phyloP scores from a whole-genome alignment of 192 early-diverging fungal genomes.

The Geranomyces michiganensis region DNA sequence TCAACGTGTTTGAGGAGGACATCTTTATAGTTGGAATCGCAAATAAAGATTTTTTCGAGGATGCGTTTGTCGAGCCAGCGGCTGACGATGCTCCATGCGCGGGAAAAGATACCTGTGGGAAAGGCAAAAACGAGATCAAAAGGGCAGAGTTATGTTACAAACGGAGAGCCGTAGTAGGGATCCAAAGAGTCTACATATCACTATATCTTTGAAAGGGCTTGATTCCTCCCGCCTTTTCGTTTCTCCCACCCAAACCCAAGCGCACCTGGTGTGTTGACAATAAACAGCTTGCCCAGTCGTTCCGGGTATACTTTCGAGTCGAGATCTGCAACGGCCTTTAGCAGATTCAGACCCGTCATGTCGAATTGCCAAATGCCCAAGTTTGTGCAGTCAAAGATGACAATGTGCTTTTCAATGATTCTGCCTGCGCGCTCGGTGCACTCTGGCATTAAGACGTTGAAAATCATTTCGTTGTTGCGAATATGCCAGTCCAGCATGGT shows the following conservation, averaged over 20 bases:
- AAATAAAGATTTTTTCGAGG: conserved; percentile 42
- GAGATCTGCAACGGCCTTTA: conserved; percentile 34
- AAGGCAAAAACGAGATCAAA: too few species aligned
- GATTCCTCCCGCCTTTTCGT: too few species aligned
- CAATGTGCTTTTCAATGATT: conserved; percentile 39
- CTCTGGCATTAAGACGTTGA: conserved; percentile 42
- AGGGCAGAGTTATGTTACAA: not conserved
- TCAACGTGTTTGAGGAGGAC: conserved; percentile 43
- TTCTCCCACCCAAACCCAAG: too few species aligned
- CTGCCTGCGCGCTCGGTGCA: conserved; percentile 26
- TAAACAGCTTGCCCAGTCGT: conserved; percentile 38
- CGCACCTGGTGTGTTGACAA: conserved; percentile 41
- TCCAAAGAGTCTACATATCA: not conserved
- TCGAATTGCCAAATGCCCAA: conserved; percentile 38
- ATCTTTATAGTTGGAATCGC: conserved; percentile 30
- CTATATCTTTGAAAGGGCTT: too few species aligned
- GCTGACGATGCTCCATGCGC: conserved; percentile 41
- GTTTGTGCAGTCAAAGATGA: conserved; percentile 44
- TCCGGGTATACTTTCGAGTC: conserved; percentile 46
- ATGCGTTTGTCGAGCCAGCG: conserved; percentile 45
- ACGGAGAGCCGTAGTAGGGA: not conserved
- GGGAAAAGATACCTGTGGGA: conserved; percentile 34
- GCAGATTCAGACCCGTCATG: conserved; percentile 39
- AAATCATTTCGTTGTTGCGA: conserved; percentile 37
- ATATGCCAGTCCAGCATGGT: conserved; percentile 39